Conservation (phyloP, 169 alveolate species). For the Babesia divergens region DNA sequence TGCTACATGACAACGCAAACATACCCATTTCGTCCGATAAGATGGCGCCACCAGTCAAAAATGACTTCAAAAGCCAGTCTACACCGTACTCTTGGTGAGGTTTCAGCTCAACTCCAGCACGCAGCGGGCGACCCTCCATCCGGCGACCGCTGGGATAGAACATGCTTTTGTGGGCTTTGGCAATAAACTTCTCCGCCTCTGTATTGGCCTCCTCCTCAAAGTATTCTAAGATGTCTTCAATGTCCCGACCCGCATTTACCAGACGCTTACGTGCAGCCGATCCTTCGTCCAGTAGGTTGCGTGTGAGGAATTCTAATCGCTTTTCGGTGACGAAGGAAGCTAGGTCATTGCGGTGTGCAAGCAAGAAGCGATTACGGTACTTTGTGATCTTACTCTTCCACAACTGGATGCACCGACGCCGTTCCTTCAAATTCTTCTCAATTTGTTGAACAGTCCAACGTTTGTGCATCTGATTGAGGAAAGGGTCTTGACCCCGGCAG, state of each 20-base stretch:
- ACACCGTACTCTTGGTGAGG: conserved; percentile 89
- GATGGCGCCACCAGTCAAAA: conserved; percentile 87
- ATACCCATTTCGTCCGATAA: conserved; percentile 90
- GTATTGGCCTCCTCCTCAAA: conserved; percentile 70
- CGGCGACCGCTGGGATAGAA: conserved; percentile 76
- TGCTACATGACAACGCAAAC: not conserved
- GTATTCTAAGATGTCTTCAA: conserved; percentile 65
- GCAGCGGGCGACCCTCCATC: conserved; percentile 74
- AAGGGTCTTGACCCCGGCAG: conserved; percentile 87
- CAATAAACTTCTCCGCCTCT: conserved; percentile 73
- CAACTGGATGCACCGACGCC: conserved; percentile 73
- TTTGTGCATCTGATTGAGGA: conserved; percentile 83
- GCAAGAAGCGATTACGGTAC: conserved; percentile 76
- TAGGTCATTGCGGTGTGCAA: conserved; percentile 79
- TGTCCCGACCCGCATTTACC: conserved; percentile 43
- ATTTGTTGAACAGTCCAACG: conserved; percentile 84
- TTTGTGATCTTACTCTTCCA: conserved; percentile 77
- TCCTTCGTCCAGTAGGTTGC: conserved; percentile 59
- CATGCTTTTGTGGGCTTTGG: conserved; percentile 68
- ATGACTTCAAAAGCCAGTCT: conserved; percentile 84
- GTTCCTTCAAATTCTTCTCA: conserved; percentile 76
- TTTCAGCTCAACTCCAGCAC: conserved; percentile 81
- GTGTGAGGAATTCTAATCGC: conserved; percentile 70
- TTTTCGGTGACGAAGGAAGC: conserved; percentile 79
- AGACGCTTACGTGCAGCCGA: conserved; percentile 23